phyloP scores from a whole-genome alignment of 768 basidiomycete species.

The Auricularia heimuer region DNA sequence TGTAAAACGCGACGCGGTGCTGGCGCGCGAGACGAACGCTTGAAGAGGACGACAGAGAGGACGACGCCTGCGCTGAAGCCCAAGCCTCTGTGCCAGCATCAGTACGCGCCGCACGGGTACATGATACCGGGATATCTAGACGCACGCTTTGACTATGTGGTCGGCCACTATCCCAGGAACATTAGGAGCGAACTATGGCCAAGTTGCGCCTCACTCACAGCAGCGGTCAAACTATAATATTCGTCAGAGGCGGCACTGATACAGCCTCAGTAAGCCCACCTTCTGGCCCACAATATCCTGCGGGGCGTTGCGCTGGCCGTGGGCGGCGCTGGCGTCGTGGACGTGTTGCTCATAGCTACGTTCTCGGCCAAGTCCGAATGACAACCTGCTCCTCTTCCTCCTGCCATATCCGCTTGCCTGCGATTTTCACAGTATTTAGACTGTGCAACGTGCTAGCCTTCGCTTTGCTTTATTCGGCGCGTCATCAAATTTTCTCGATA shows the following conservation, averaged over 20 bases:
- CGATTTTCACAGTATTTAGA: too few species aligned
- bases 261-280: constrained; percentile 33
- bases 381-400: too few species aligned
- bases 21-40: constrained; percentile 46
- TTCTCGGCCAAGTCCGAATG: too few species aligned
- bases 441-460: too few species aligned
- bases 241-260: not conserved
- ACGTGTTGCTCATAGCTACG: not conserved
- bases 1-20: constrained; percentile 5
- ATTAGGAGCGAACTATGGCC: constrained; percentile 1
- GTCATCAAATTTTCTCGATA: too few species aligned
- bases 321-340: not conserved
- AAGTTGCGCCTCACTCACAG: constrained; percentile 39
- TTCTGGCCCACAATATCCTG: constrained; percentile 64
- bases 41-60: constrained; percentile 84
- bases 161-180: constrained; percentile 47
- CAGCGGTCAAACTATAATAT: constrained; percentile 69
- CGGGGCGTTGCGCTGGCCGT: not conserved
- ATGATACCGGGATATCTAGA: constrained; percentile 9
- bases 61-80: constrained; percentile 86
- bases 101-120: not conserved
- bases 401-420: too few species aligned
- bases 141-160: constrained; percentile 78
- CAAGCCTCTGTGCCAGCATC: constrained; percentile 47
- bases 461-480: too few species aligned